A percentile compares a stretch with the other conserved stretches of the same genome.
These are phyloP conservation scores for Hymenoscyphus salicellus DNA, from an alignment of 2,329 filamentous ascomycete species.

Conservation along the genomic window DNA sequence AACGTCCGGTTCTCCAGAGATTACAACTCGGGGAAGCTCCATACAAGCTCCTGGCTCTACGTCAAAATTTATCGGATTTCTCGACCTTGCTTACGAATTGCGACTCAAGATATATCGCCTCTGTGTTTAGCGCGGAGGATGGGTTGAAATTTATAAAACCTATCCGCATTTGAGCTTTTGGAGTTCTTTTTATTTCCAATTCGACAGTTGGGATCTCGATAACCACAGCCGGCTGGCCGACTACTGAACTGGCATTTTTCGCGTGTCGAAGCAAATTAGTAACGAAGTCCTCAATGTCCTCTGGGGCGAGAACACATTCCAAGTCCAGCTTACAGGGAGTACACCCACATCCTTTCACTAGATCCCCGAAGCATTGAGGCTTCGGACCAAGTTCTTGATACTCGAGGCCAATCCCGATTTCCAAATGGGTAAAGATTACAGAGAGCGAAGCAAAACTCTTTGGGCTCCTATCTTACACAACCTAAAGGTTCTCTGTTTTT, in stretches of 20 bases:
- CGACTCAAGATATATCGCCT: constrained; percentile 13
- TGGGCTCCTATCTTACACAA: background rate
- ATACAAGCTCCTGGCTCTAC: background rate
- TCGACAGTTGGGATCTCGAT: background rate
- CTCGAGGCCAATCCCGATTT: background rate
- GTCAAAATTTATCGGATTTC: background rate
- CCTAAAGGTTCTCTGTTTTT: background rate
- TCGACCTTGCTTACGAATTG: constrained; percentile 11
- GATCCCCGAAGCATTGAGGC: background rate
- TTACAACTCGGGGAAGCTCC: background rate
- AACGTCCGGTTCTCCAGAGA: background rate
- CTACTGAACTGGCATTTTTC: constrained; percentile 6
- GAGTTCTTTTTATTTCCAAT: background rate
- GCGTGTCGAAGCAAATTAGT: constrained; percentile 11
- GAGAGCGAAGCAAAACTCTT: background rate
- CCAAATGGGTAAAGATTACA: background rate
- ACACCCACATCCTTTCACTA: background rate
- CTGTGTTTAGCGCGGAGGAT: constrained; percentile 8
- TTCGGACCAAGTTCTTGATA: background rate
- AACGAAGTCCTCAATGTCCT: constrained; percentile 12
- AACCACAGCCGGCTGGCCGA: too few species aligned
- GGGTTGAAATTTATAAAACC: background rate
- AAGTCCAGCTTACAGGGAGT: background rate
- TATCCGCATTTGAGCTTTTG: background rate
- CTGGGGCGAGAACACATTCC: constrained; percentile 12